Percentiles rank a stretch among this genome's conserved stretches.
phyloP scores from a whole-genome alignment of 805 yeast genomes.

The Wickerhamomyces xylosicus region DNA sequence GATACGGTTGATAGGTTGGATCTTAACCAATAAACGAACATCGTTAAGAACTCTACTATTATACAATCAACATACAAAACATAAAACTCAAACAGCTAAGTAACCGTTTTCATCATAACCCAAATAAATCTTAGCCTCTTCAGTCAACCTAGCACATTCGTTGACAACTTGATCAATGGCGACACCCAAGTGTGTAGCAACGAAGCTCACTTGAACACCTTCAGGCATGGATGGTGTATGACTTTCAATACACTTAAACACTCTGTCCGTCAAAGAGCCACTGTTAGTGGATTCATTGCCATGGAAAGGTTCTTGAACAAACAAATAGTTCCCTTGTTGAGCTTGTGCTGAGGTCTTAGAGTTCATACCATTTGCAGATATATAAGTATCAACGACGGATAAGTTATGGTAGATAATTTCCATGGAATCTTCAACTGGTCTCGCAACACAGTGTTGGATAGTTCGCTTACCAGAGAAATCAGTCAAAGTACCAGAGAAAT shows the following conservation, averaged over 20 bases:
- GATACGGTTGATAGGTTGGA: too few relatives aligned
- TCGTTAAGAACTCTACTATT: too few relatives aligned
- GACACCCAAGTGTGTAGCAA: constrained; percentile 45
- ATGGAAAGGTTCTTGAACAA: constrained; percentile 30
- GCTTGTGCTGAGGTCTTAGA: constrained; percentile 1
- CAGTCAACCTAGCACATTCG: constrained; percentile 45
- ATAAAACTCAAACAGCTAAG: constrained; percentile 33
- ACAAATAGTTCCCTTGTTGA: constrained; percentile 23
- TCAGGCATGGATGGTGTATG: constrained; percentile 52
- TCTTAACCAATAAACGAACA: too few relatives aligned
- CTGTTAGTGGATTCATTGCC: constrained; percentile 20
- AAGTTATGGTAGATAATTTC: constrained; percentile 60
- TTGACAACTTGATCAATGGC: constrained; percentile 37
- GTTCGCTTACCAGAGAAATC: constrained; percentile 56
- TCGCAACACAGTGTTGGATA: constrained; percentile 53
- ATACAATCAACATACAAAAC: too few relatives aligned
- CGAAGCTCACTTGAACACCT: constrained; percentile 62
- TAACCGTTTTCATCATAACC: constrained; percentile 60
- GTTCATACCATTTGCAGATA: constrained; percentile 18
- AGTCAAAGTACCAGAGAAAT: constrained; percentile 43
- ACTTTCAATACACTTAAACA: constrained; percentile 37
- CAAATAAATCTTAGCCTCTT: constrained; percentile 57
- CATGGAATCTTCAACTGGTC: constrained; percentile 50
- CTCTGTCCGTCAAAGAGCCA: constrained; percentile 28
- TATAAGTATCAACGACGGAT: constrained; percentile 48